Conservation (phyloP, 176 grass and related monocot species). For the Phoenix roebelenii region DNA sequence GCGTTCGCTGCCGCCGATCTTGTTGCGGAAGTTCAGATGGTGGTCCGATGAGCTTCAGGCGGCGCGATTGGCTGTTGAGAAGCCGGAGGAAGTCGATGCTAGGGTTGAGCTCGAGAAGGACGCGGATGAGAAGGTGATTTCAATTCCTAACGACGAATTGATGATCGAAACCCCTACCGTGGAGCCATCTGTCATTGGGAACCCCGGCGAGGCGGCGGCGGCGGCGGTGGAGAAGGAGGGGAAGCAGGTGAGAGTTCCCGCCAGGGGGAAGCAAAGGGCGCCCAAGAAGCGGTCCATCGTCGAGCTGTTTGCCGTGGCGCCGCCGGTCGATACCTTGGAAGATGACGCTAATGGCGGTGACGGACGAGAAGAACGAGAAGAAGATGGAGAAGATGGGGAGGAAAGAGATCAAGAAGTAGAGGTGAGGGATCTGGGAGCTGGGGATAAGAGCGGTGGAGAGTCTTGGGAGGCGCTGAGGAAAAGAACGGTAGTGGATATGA, state of each 20-base stretch:
- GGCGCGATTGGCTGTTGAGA: neutral
- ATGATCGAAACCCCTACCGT: neutral
- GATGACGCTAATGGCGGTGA: neutral
- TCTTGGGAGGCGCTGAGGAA: too few relatives aligned
- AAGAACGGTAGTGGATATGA: too few relatives aligned
- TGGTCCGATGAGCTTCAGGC: slow-evolving; percentile 39
- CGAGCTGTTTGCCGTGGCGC: slow-evolving; percentile 45
- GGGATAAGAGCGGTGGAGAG: too few relatives aligned
- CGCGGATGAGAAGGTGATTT: neutral
- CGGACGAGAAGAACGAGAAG: neutral
- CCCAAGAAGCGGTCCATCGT: slow-evolving; percentile 53
- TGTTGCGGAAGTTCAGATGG: slow-evolving; percentile 34
- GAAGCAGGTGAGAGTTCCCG: neutral
- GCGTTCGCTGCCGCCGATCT: slow-evolving; percentile 29
- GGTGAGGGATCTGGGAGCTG: too few relatives aligned
- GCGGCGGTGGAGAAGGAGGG: slow-evolving; percentile 1
- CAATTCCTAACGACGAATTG: too few relatives aligned
- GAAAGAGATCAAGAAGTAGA: too few relatives aligned
- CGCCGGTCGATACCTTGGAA: slow-evolving; percentile 9
- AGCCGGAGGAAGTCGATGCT: too few relatives aligned
- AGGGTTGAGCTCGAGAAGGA: neutral
- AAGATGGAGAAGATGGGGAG: neutral
- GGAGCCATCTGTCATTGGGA: neutral
- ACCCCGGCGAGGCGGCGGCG: too few relatives aligned
- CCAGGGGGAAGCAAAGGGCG: slow-evolving; percentile 20